These are phyloP conservation scores for Pestalotiopsis sp. DNA, from an alignment of 2,329 filamentous ascomycete species.

Conservation along the genomic window DNA sequence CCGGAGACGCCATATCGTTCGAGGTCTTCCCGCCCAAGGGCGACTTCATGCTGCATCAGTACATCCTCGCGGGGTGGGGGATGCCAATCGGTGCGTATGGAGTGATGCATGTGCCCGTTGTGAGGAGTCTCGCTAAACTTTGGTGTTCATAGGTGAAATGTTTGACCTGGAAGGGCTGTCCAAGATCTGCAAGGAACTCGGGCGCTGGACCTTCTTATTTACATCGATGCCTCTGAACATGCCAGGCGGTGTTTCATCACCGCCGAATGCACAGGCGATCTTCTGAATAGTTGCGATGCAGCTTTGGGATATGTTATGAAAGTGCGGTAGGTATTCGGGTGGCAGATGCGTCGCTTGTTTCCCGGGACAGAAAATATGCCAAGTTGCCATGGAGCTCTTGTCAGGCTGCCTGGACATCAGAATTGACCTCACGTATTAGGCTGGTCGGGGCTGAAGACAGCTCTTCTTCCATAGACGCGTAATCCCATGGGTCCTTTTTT, in stretches of 20 bases:
- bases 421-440: not conserved
- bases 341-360: too few relatives aligned
- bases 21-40: slow-evolving; percentile 34
- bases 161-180: slow-evolving; percentile 45
- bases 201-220: slow-evolving; percentile 42
- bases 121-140: not conserved
- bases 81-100: slow-evolving; percentile 21
- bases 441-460: not conserved
- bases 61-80: slow-evolving; percentile 20
- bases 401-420: not conserved
- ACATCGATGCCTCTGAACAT: slow-evolving; percentile 33
- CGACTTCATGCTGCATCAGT: slow-evolving; percentile 10
- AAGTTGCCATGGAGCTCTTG: too few relatives aligned
- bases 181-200: slow-evolving; percentile 36
- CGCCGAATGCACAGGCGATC: slow-evolving; percentile 22
- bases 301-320: not conserved
- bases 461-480: not conserved
- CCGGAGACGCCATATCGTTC: slow-evolving; percentile 44
- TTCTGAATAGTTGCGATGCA: slow-evolving; percentile 12
- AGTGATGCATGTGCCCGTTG: not conserved
- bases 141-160: slow-evolving; percentile 39
- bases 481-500: not conserved
- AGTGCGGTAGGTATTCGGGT: too few relatives aligned
- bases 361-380: too few relatives aligned
- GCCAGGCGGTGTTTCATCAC: slow-evolving; percentile 20